These are phyloP conservation scores for Trypanosomatidae sp. DNA, from an alignment of 208 protist species.

Conservation along the genomic window DNA sequence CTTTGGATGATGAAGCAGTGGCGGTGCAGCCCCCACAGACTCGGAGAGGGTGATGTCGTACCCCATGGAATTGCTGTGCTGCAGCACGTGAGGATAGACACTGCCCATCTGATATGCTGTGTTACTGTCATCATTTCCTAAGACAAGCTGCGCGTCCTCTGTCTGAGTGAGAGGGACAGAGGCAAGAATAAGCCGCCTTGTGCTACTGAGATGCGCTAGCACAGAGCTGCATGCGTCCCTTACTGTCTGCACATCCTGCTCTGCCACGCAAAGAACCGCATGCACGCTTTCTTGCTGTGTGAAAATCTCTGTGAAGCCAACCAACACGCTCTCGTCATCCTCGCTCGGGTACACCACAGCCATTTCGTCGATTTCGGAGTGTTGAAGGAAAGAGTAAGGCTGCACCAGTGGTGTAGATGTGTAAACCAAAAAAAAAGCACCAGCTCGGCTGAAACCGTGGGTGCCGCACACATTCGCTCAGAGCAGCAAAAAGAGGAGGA, in stretches of 20 bases:
- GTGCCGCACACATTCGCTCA: background rate
- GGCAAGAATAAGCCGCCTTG: slow-evolving; percentile 30
- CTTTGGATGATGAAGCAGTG: slow-evolving; percentile 29
- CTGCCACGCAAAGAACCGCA: slow-evolving; percentile 9
- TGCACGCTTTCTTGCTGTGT: slow-evolving; percentile 16
- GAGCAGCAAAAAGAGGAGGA: background rate
- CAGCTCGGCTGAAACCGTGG: background rate
- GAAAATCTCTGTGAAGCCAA: slow-evolving; percentile 27
- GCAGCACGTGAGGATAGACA: slow-evolving; percentile 24
- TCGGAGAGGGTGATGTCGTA: slow-evolving; percentile 23
- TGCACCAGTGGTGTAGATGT: background rate
- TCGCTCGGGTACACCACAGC: slow-evolving; percentile 30
- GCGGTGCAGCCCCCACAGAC: slow-evolving; percentile 17
- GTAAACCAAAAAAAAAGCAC: background rate
- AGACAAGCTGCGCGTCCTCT: slow-evolving; percentile 4
- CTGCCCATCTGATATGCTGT: slow-evolving; percentile 19
- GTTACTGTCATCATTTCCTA: slow-evolving; percentile 4
- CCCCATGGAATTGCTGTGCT: slow-evolving; percentile 9
- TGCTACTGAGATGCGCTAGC: slow-evolving; percentile 16
- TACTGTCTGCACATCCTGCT: slow-evolving; percentile 23
- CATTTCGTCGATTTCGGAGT: slow-evolving; percentile 9
- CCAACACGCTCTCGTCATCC: slow-evolving; percentile 22
- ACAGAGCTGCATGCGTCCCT: slow-evolving; percentile 26
- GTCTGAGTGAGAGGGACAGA: slow-evolving; percentile 19
- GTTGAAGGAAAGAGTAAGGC: background rate